Base-by-base conservation (phyloP, 2,329 filamentous ascomycete genomes). In the Coniella lustricola region DNA sequence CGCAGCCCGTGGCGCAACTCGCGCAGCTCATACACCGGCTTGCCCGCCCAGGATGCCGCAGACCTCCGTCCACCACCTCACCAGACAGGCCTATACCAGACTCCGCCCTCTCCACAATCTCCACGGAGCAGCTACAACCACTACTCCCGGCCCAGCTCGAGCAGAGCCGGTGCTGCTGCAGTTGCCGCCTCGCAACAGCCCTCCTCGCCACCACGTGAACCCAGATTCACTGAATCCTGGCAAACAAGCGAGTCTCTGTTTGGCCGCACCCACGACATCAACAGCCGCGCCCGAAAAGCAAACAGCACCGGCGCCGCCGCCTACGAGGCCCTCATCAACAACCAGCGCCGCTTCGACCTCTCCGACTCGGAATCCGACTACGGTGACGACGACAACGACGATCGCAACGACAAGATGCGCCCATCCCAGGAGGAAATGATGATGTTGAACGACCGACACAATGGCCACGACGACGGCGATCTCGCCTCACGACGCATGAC, bases 171-270 rank as follows among this genome's bases (percentile, higher is more conserved):
- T 58, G 59, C 3, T n/a, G n/a, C n/a, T n/a, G n/a, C n/a, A 25
- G 53, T 56, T 7, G 54, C 60, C 58, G 59, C 3, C 13, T 48
- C 46, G n/a, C 50, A 38, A 4, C 50, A 59, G 39, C 56, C 58
- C 48, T 54, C 58, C 12, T 62, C 63, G 38, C 67, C 66, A 16
- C 59, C 58, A 31, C 72, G 73, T 29, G 55, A 64, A 1, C 66
- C 68, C 36, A 72, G 66, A 54, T 77, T 78, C 56, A 77, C 71
- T 4, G 76, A 79, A 57, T 68, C 74, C 0, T 80, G 76, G 76
- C 70, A 70, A 53, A 66, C 76, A 2, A 72, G 74, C 1, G 75
- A 79, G 34, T 76, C 75, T 2, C 69, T 78, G 36, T 69, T 77
- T 58, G 70, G 67, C 44, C 72, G 75, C 56, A 79, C 76, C 2